Conservation (phyloP, 768 basidiomycete species). For the Boletellus sp. region DNA sequence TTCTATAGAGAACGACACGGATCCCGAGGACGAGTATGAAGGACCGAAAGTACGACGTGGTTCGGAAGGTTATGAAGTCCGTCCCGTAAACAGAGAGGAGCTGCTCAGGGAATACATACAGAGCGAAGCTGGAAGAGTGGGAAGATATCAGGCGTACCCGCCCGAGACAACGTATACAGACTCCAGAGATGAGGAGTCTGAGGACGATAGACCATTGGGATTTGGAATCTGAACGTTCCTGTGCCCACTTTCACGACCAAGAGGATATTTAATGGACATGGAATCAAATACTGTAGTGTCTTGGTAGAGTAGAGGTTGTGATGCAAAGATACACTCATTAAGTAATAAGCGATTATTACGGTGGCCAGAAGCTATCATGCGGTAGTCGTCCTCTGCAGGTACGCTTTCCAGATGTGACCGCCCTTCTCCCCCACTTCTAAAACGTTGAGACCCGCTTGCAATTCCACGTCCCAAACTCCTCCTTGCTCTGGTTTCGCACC, state of each 20-base stretch:
- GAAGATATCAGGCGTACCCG: constrained; percentile 66
- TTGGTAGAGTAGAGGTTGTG: constrained; percentile 26
- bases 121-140: constrained; percentile 50
- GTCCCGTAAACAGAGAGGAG: constrained; percentile 56
- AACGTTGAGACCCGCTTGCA: constrained; percentile 55
- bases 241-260: neutral
- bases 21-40: constrained; percentile 30
- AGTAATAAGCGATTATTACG: constrained; percentile 27
- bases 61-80: constrained; percentile 82
- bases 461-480: constrained; percentile 59
- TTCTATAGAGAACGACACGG: constrained; percentile 20
- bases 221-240: constrained; percentile 12
- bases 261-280: constrained; percentile 7
- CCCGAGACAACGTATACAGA: constrained; percentile 46
- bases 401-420: constrained; percentile 68
- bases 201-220: constrained; percentile 22
- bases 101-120: constrained; percentile 58
- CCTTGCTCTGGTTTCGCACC: constrained; percentile 43
- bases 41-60: constrained; percentile 55
- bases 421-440: constrained; percentile 74
- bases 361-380: constrained; percentile 16
- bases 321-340: constrained; percentile 30
- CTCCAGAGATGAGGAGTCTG: constrained; percentile 9
- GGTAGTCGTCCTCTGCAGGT: constrained; percentile 45
- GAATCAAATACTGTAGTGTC: constrained; percentile 12